A percentile compares a stretch with the other conserved stretches of the same genome.
Conservation (phyloP, 1,284 basidiomycete species). For the Ustilago lituana region DNA sequence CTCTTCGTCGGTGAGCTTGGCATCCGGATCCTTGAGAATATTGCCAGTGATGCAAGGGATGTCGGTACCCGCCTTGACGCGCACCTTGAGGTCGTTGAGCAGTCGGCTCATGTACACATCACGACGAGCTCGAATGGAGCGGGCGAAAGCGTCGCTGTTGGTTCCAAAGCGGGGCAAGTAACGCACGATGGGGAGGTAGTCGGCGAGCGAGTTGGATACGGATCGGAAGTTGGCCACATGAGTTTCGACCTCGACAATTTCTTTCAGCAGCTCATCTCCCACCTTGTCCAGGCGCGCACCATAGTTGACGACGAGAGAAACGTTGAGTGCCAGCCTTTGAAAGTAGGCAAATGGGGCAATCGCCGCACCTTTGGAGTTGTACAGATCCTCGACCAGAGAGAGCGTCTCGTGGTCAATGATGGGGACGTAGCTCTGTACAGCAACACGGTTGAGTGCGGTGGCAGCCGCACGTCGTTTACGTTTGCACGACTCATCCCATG, state of each 20-base stretch:
- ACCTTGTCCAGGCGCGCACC: conserved; percentile 37
- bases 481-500: conserved; percentile 51
- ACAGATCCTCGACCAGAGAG: conserved; percentile 40
- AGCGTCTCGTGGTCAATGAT: conserved; percentile 49
- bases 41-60: conserved; percentile 48
- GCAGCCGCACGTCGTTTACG: conserved; percentile 43
- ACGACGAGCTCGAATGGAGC: conserved; percentile 18
- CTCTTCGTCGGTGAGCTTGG: conserved; percentile 37
- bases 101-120: conserved; percentile 44
- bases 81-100: conserved; percentile 34
- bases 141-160: conserved; percentile 19
- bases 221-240: conserved; percentile 48
- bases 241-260: conserved; percentile 50
- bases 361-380: conserved; percentile 11
- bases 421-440: conserved; percentile 42
- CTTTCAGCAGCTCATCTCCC: conserved; percentile 29
- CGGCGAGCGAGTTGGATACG: conserved; percentile 28
- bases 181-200: conserved; percentile 42
- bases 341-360: conserved; percentile 43
- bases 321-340: conserved; percentile 40
- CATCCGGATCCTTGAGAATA: conserved; percentile 43
- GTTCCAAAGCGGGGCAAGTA: conserved; percentile 21
- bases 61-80: conserved; percentile 26
- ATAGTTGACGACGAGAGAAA: conserved; percentile 45
- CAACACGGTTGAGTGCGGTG: conserved; percentile 41